phyloP scores from a whole-genome alignment of 768 basidiomycete species.

The Leccinellum albellum region DNA sequence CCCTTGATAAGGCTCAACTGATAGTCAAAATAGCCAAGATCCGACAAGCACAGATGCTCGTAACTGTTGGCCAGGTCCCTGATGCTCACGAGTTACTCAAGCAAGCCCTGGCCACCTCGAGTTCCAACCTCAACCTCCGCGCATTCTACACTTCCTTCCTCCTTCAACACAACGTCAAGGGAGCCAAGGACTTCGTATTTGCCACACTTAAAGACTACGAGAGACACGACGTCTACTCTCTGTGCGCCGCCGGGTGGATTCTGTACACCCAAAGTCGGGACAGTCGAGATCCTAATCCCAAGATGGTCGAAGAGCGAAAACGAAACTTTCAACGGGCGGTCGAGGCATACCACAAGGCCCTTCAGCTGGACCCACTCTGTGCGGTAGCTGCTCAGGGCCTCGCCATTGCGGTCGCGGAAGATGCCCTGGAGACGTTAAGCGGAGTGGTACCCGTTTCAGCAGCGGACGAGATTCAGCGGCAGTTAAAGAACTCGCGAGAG shows the following conservation, averaged over 20 bases:
- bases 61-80: conserved; percentile 63
- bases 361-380: conserved; percentile 78
- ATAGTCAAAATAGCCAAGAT: conserved; percentile 69
- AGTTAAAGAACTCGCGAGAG: conserved; percentile 74
- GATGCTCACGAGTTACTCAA: conserved; percentile 89
- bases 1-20: conserved; percentile 1
- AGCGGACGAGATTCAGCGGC: conserved; percentile 61
- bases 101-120: conserved; percentile 78
- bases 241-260: conserved; percentile 87
- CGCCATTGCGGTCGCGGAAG: conserved; percentile 92
- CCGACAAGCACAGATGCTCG: conserved; percentile 79
- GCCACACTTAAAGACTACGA: conserved; percentile 82
- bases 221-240: conserved; percentile 84
- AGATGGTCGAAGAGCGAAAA: conserved; percentile 58
- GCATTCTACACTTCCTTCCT: conserved; percentile 94
- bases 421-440: conserved; percentile 69
- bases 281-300: conserved; percentile 57
- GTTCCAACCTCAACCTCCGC: conserved; percentile 78
- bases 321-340: conserved; percentile 77
- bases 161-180: conserved; percentile 67
- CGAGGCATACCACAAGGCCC: conserved; percentile 90
- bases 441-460: conserved; percentile 47
- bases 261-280: conserved; percentile 85
- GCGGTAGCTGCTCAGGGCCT: conserved; percentile 94
- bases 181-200: conserved; percentile 87